phyloP scores from a whole-genome alignment of 1,284 basidiomycete species.

The Grifola frondosa region DNA sequence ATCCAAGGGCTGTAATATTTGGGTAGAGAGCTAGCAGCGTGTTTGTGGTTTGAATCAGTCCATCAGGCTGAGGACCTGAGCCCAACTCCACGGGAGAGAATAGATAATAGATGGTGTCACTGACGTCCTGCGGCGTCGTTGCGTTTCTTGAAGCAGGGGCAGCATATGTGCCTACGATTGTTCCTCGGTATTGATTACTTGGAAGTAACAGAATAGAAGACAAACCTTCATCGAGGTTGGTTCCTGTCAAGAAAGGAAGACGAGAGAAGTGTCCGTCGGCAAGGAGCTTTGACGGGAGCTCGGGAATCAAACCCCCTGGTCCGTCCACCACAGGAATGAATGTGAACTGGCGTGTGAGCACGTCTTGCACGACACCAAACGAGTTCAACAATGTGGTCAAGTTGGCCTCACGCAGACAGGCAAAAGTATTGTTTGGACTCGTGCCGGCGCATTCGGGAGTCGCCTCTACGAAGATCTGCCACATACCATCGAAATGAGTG shows the following conservation, averaged over 20 bases:
- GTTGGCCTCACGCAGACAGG: neutral
- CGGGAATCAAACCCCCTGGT: conserved; percentile 11
- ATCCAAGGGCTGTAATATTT: conserved; percentile 21
- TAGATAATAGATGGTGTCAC: too few relatives aligned
- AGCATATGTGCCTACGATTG: neutral
- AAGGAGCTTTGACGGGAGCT: conserved; percentile 16
- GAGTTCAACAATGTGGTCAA: neutral
- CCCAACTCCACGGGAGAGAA: conserved; percentile 17
- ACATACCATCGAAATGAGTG: conserved; percentile 7
- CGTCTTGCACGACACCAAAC: too few relatives aligned
- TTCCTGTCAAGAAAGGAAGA: conserved; percentile 19
- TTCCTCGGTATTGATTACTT: neutral
- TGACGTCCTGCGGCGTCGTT: too few relatives aligned
- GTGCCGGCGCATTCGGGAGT: conserved; percentile 10
- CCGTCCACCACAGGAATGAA: conserved; percentile 19
- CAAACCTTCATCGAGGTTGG: conserved; percentile 17
- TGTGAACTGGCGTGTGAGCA: too few relatives aligned
- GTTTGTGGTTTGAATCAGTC: conserved; percentile 11
- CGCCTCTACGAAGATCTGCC: conserved; percentile 10
- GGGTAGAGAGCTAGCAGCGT: conserved; percentile 21
- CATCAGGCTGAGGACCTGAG: conserved; percentile 31
- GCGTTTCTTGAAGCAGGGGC: neutral
- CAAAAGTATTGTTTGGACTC: neutral
- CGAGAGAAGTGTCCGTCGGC: conserved; percentile 15
- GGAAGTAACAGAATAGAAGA: neutral